Evolutionary conservation across 1,284 basidiomycete species (phyloP).

Genomic region (Trichosporon sp.): DNA sequence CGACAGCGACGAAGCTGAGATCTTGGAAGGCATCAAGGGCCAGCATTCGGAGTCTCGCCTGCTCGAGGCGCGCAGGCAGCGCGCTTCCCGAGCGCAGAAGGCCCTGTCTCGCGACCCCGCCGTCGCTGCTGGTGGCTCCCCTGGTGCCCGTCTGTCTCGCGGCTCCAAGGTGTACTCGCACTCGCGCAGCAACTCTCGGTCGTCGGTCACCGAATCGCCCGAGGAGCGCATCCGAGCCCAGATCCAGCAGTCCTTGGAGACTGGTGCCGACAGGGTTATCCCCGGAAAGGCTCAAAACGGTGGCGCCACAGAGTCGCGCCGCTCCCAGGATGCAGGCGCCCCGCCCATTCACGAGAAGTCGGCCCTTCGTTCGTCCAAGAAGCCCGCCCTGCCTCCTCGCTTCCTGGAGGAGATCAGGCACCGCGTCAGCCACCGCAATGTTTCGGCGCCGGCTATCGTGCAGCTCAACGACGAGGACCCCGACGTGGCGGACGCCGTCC

Average conservation of each 20-base stretch:
- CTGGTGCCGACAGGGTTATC: constrained; percentile 58
- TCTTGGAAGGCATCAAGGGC: constrained; percentile 43
- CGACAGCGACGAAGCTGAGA: constrained; percentile 18
- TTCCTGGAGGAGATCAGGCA: constrained; percentile 48
- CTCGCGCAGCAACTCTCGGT: background rate
- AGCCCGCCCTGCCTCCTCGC: constrained; percentile 37
- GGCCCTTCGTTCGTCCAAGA: constrained; percentile 29
- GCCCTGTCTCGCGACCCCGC: background rate
- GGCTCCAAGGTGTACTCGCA: constrained; percentile 2
- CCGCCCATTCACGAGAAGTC: constrained; percentile 47
- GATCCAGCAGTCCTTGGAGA: constrained; percentile 72
- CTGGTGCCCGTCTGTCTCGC: background rate
- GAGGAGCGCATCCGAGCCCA: constrained; percentile 79
- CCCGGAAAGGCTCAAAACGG: constrained; percentile 23
- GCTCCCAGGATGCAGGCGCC: constrained; percentile 19
- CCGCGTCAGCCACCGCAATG: constrained; percentile 28
- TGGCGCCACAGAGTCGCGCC: constrained; percentile 6
- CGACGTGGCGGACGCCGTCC: constrained; percentile 13
- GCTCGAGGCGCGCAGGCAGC: background rate
- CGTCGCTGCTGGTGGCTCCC: background rate
- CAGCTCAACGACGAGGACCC: constrained; percentile 21
- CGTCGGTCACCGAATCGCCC: background rate
- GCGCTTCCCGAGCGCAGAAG: background rate
- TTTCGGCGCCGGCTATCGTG: constrained; percentile 30
- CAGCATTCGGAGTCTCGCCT: constrained; percentile 10